Evolutionary conservation across 352 stramenopile species (phyloP).

Genomic region (Globisporangium ultimum): DNA sequence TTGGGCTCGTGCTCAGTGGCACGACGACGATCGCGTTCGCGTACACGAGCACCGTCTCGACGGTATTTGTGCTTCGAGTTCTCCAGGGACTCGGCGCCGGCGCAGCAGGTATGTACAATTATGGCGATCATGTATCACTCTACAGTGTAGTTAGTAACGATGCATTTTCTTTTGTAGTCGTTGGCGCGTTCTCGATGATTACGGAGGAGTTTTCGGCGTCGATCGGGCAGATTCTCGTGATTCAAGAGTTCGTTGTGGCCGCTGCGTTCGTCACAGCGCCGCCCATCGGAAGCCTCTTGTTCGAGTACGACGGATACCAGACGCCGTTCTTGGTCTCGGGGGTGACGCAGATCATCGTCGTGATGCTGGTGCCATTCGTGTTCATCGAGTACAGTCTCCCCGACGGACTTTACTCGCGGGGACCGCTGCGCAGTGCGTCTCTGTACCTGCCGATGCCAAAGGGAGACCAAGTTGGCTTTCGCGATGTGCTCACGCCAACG

Average conservation of each 20-base stretch:
- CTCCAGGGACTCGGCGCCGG: conserved; percentile 57
- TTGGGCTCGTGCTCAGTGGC: conserved; percentile 62
- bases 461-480: conserved; percentile 27
- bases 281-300: conserved; percentile 54
- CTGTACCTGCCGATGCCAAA: conserved; percentile 23
- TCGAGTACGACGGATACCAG: conserved; percentile 45
- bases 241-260: conserved; percentile 69
- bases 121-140: not conserved
- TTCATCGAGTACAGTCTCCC: conserved; percentile 77
- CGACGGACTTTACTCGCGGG: conserved; percentile 44
- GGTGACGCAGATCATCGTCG: conserved; percentile 49
- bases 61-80: conserved; percentile 48
- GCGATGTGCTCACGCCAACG: conserved; percentile 53
- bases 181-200: conserved; percentile 65
- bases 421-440: conserved; percentile 14
- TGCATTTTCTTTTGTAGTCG: conserved; percentile 25
- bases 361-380: conserved; percentile 64
- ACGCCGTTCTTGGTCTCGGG: conserved; percentile 61
- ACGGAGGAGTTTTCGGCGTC: conserved; percentile 57
- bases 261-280: conserved; percentile 60
- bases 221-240: conserved; percentile 48
- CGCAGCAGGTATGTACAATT: conserved; percentile 26
- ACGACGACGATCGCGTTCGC: conserved; percentile 63
- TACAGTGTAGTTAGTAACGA: conserved; percentile 3
- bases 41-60: conserved; percentile 35